Percentiles rank a stretch among this genome's conserved stretches.
phyloP scores from a whole-genome alignment of 1,139 yeast genomes.

The Geotrichum restrictum region DNA sequence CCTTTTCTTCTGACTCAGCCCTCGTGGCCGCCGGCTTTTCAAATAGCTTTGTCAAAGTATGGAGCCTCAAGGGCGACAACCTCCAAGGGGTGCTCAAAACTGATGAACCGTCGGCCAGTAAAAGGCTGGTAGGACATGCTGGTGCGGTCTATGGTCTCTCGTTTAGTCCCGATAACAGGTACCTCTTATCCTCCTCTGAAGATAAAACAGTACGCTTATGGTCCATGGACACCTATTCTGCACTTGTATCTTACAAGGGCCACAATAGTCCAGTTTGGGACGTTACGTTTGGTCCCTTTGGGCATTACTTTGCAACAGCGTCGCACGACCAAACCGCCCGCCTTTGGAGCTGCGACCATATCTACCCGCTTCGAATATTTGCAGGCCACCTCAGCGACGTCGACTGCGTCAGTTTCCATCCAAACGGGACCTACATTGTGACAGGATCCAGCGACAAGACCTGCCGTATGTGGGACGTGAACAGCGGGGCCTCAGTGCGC shows the following conservation, averaged over 20 bases:
- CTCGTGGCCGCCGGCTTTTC: conserved; percentile 92
- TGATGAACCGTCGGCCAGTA: conserved; percentile 45
- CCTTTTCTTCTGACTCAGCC: conserved; percentile 82
- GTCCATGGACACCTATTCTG: conserved; percentile 88
- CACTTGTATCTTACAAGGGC: conserved; percentile 90
- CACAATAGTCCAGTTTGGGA: conserved; percentile 98
- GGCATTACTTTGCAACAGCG: conserved; percentile 96
- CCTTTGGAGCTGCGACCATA: conserved; percentile 97
- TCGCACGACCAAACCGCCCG: conserved; percentile 97
- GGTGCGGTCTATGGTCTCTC: conserved; percentile 91
- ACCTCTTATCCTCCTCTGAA: conserved; percentile 77
- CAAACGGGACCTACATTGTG: conserved; percentile 87
- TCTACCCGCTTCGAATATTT: conserved; percentile 89
- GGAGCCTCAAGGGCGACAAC: conserved; percentile 91
- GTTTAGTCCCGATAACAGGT: conserved; percentile 86
- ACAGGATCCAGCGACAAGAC: conserved; percentile 96
- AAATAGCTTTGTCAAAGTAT: conserved; percentile 81
- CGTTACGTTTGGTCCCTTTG: conserved; percentile 87
- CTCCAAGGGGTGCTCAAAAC: conserved; percentile 60
- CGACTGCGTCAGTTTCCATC: conserved; percentile 92
- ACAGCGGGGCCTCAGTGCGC: conserved; percentile 82
- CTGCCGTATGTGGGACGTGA: conserved; percentile 96
- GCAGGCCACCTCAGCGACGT: conserved; percentile 98
- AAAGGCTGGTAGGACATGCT: conserved; percentile 84
- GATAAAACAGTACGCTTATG: conserved; percentile 90